Percentiles rank a stretch among this genome's conserved stretches.
phyloP scores from a whole-genome alignment of 306 rosid genomes.

The Vigna nakashimae region DNA sequence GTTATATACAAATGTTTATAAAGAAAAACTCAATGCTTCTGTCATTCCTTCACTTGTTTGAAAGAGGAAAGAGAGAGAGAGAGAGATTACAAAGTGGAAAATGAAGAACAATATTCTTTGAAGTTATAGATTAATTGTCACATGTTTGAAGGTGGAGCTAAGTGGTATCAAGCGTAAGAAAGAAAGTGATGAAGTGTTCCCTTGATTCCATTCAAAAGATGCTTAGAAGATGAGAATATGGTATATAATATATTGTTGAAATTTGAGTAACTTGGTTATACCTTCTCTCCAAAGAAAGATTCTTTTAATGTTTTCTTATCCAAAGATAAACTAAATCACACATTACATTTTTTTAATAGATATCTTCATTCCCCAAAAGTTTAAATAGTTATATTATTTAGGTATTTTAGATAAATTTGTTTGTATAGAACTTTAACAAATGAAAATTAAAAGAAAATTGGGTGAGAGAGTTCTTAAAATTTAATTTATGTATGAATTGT shows the following conservation, averaged over 20 bases:
- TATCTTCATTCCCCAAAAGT: too few species aligned
- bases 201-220: slow-evolving; percentile 66
- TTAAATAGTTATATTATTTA: too few species aligned
- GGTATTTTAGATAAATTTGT: too few species aligned
- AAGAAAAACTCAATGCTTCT: not conserved
- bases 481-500: too few species aligned
- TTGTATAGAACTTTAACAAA: too few species aligned
- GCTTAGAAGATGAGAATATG: slow-evolving; percentile 54
- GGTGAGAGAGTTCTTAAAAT: too few species aligned
- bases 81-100: slow-evolving; percentile 15
- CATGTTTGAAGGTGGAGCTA: slow-evolving; percentile 48
- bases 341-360: not conserved
- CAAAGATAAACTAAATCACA: slow-evolving; percentile 47
- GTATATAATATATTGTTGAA: slow-evolving; percentile 35
- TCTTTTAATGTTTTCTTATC: slow-evolving; percentile 46
- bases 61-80: not conserved
- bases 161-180: slow-evolving; percentile 37
- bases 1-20: not conserved
- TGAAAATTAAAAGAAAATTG: too few species aligned
- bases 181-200: slow-evolving; percentile 58
- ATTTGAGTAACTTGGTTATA: slow-evolving; percentile 43
- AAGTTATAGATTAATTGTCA: slow-evolving; percentile 27
- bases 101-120: slow-evolving; percentile 35
- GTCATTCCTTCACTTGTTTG: slow-evolving; percentile 16
- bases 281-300: slow-evolving; percentile 49